Base-by-base conservation (phyloP, 2,329 filamentous ascomycete species). In the Cercospora beticola region DNA sequence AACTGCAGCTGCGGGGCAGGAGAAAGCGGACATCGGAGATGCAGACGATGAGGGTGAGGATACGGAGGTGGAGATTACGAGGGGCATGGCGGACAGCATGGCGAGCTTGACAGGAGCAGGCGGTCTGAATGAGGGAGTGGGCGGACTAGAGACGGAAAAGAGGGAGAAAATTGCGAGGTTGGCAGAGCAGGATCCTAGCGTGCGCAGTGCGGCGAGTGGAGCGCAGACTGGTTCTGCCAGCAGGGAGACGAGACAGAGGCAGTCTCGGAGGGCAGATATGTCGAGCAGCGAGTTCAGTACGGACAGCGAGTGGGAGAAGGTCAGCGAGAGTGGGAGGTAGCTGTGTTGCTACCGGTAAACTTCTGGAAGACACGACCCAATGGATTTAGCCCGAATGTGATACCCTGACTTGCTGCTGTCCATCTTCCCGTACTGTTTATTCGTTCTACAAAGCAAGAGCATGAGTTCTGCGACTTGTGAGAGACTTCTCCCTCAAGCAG, bases 231-330 rank as follows among this genome's bases (percentile, higher is more conserved):
- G 36, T 12, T 60, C 43, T 43, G 57, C 30, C 33, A 68, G 52
- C n/a, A 21, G 26, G 59, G 69, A 68, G 31, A 62, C 68, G 30
- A 72, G 73, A 49, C 73, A 74, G 68, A 60, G 62, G 40, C 52
- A 23, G 49, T 14, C 26, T 12, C 66, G 72, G 43, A 74, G 65
- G 57, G 67, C 46, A 31, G 73, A 74, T 14, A 71, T 71, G n/a
- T 77, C 76, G 64, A 76, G 70, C 57, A 73, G 78, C 28, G 78
- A 79, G 30, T 71, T 77, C 9, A 78, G 93, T 81, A 97, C 94
- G 4, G 94, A 98, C 82, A 94, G 94, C 77, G 94, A 98, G 82
- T 98, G 94, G 94, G 94, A 97, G 83, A 96, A 95, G 84, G 91
- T 98, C 4, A 93, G 92, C 23, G 91, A 91, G 79, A 83, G 81